Conservation (phyloP, 163 green algal species). For the Chlorella variabilis region DNA sequence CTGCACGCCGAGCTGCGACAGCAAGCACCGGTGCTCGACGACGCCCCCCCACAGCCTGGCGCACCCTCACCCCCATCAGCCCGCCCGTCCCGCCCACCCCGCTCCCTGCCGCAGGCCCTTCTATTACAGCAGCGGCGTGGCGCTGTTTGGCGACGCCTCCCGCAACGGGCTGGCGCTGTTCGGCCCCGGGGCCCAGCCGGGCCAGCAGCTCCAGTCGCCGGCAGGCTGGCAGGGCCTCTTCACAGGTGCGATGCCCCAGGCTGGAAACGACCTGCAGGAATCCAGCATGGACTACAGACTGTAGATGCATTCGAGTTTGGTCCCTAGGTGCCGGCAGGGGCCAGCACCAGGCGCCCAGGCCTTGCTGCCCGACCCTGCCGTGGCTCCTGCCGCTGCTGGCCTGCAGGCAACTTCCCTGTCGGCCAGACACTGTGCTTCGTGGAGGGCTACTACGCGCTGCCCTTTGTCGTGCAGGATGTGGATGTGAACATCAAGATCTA, state of each 20-base stretch:
- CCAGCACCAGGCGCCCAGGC: too few relatives aligned
- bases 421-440: conserved; percentile 16
- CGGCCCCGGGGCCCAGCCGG: background rate
- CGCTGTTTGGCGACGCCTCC: background rate
- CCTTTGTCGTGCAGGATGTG: conserved; percentile 6
- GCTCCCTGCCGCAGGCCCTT: background rate
- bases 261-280: too few relatives aligned
- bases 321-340: too few relatives aligned
- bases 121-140: background rate
- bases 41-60: too few relatives aligned
- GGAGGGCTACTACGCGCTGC: conserved; percentile 17
- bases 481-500: background rate
- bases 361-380: too few relatives aligned
- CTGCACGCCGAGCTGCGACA: too few relatives aligned
- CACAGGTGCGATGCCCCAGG: background rate
- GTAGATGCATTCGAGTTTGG: too few relatives aligned
- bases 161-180: background rate
- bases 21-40: too few relatives aligned
- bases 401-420: conserved; percentile 3
- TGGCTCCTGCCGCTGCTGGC: too few relatives aligned
- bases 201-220: background rate
- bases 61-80: too few relatives aligned
- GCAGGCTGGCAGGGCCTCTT: background rate
- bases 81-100: too few relatives aligned
- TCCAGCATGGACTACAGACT: too few relatives aligned